A percentile compares a stretch with the other conserved stretches of the same genome.
phyloP scores from a whole-genome alignment of 1,284 basidiomycete genomes.

The Puccinia polysora region DNA sequence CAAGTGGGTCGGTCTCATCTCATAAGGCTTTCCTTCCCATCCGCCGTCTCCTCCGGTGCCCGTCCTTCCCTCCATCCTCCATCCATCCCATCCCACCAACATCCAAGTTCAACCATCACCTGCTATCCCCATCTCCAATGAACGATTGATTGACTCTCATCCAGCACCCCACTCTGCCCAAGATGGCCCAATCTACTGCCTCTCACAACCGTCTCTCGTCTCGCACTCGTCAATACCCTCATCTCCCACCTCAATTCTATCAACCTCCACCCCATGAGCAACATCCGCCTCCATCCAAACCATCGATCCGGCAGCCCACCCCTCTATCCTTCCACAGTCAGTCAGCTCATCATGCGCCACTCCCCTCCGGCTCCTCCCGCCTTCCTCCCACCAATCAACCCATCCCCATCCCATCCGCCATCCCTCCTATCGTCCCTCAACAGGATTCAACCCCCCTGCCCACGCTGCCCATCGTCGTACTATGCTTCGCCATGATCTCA shows the following conservation, averaged over 20 bases:
- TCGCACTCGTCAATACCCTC: not conserved
- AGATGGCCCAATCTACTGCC: no score
- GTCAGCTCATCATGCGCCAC: constrained; percentile 2
- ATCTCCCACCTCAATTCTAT: constrained; percentile 13
- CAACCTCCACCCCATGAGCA: constrained; percentile 5
- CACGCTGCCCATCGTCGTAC: constrained; percentile 77
- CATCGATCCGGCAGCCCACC: not conserved
- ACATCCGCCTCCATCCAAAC: not conserved
- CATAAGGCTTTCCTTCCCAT: no score
- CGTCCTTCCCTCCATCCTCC: no score
- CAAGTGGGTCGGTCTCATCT: no score
- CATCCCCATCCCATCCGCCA: constrained; percentile 67
- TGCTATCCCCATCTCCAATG: no score
- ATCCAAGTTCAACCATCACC: no score
- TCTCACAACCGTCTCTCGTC: no score
- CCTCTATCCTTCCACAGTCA: constrained; percentile 17
- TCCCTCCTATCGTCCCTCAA: constrained; percentile 62
- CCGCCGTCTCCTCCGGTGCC: no score
- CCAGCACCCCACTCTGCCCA: no score
- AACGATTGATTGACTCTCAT: no score
- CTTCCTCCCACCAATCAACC: constrained; percentile 38
- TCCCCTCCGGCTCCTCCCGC: no score
- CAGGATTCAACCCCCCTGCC: constrained; percentile 67
- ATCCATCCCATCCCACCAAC: no score
- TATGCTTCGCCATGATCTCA: constrained; percentile 85